A percentile compares a stretch with the other conserved stretches of the same genome.
Evolutionary conservation across 306 rosid species (phyloP).

Genomic region (Pueraria montana): DNA sequence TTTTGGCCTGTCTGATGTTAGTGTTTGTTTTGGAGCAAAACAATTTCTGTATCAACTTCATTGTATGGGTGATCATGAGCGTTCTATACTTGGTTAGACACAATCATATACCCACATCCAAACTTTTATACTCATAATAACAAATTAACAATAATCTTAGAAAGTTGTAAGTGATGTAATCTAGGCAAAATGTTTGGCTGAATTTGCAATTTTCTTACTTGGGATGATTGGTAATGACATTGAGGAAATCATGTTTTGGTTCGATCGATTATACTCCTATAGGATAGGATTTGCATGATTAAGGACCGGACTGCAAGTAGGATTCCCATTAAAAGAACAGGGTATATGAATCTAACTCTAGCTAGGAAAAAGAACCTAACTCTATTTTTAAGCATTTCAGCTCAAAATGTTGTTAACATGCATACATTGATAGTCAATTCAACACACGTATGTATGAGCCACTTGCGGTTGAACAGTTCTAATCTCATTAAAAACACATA

Average conservation of each 20-base stretch:
- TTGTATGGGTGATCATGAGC: not conserved
- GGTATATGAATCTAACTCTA: not conserved
- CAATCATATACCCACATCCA: not conserved
- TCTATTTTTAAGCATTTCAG: not conserved
- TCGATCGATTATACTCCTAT: too few relatives aligned
- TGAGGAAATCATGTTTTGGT: not conserved
- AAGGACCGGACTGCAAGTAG: not conserved
- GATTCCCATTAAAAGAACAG: not conserved
- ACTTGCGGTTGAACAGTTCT: not conserved
- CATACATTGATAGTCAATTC: not conserved
- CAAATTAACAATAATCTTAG: not conserved
- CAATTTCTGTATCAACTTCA: not conserved
- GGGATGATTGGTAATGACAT: not conserved
- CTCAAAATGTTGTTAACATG: constrained; percentile 1
- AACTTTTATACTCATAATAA: not conserved
- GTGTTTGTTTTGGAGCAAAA: not conserved
- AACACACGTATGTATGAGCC: not conserved
- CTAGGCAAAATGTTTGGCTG: not conserved
- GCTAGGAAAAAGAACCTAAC: not conserved
- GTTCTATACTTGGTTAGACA: not conserved
- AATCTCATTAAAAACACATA: not conserved
- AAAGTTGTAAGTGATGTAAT: not conserved
- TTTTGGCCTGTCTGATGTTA: not conserved
- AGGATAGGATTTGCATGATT: not conserved
- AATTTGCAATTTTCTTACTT: not conserved